These are phyloP conservation scores for Geosmithia morbida DNA, from an alignment of 2,329 filamentous ascomycete genomes.

Conservation along the genomic window DNA sequence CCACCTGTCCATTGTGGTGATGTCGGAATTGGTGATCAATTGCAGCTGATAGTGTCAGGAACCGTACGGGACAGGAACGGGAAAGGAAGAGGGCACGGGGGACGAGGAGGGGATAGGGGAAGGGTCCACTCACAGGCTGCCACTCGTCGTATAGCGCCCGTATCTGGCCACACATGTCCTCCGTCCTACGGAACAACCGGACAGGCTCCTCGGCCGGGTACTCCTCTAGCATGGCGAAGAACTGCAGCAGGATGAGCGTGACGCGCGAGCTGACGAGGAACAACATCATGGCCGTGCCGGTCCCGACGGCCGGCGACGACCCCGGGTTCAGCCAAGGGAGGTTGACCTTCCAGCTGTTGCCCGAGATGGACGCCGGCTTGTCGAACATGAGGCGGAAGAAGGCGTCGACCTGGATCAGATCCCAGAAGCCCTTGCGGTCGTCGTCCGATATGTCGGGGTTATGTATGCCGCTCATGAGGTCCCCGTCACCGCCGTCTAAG, in stretches of 20 bases:
- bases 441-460: conserved; percentile 5
- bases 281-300: conserved; percentile 2
- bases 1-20: conserved; percentile 11
- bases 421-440: conserved; percentile 15
- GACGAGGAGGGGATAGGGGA: not conserved
- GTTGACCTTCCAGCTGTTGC: conserved; percentile 15
- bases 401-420: conserved; percentile 16
- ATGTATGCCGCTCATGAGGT: conserved; percentile 3
- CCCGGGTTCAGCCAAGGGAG: conserved; percentile 13
- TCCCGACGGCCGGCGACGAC: conserved; percentile 3
- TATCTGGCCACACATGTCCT: conserved; percentile 12
- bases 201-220: conserved; percentile 6
- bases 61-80: too few relatives aligned
- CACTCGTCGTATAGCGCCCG: conserved; percentile 12
- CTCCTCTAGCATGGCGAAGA: conserved; percentile 14
- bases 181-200: conserved; percentile 11
- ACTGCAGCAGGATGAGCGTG: conserved; percentile 13
- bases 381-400: conserved; percentile 15
- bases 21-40: conserved; percentile 8
- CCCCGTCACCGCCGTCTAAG: conserved; percentile 9
- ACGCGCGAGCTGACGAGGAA: conserved; percentile 14
- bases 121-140: conserved; percentile 9
- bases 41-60: conserved; percentile 9
- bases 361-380: conserved; percentile 12
- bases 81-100: not conserved